Evolutionary conservation across 257 asterid genomes (phyloP).

Genomic region (Solanum clarkiae): DNA sequence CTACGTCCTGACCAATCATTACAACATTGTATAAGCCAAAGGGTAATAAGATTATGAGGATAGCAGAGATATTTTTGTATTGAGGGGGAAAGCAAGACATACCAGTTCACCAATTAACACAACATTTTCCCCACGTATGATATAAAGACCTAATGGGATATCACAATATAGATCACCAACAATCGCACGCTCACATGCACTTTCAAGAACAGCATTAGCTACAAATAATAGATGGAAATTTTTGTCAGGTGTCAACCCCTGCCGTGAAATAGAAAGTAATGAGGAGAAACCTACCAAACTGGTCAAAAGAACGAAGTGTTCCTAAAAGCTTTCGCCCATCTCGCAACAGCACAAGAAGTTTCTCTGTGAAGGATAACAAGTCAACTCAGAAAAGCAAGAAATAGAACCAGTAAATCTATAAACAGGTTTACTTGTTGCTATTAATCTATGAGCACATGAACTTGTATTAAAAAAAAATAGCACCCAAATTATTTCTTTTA

Average conservation of each 20-base stretch:
- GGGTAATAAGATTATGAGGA: not conserved
- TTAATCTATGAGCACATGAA: not conserved
- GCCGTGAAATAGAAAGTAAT: not conserved
- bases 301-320: conserved; percentile 71
- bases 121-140: conserved; percentile 95
- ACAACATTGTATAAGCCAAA: not conserved
- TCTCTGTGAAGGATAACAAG: conserved; percentile 28
- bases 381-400: not conserved
- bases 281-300: conserved; percentile 41
- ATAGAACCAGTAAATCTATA: not conserved
- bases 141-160: conserved; percentile 79
- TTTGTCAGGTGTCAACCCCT: conserved; percentile 2
- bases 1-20: conserved; percentile 51
- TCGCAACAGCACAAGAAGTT: conserved; percentile 63
- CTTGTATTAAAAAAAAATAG: not conserved
- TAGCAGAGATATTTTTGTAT: not conserved
- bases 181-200: conserved; percentile 87
- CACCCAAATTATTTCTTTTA: not conserved
- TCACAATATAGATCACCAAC: conserved; percentile 91
- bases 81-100: conserved; percentile 8
- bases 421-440: not conserved
- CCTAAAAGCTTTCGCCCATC: conserved; percentile 73
- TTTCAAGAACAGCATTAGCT: conserved; percentile 99
- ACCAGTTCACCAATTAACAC: conserved; percentile 98
- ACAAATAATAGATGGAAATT: conserved; percentile 2